phyloP scores from a whole-genome alignment of 371 early-diverging fungal species.

The Actinomucor elegans region DNA sequence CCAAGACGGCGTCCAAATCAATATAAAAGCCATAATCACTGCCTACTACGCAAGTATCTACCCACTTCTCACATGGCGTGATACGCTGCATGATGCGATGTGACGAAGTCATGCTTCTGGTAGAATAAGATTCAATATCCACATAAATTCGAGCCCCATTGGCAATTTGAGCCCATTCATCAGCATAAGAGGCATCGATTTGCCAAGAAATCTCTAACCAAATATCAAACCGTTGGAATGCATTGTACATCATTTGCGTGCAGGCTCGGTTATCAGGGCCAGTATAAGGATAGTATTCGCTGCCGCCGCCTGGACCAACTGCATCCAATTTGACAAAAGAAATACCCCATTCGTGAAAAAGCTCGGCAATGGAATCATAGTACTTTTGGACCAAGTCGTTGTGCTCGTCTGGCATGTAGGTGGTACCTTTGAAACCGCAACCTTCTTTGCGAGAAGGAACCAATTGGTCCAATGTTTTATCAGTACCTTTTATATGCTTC shows the following conservation, averaged over 20 bases:
- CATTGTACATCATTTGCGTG: slow-evolving; percentile 32
- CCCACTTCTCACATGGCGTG: slow-evolving; percentile 35
- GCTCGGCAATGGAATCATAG: slow-evolving; percentile 41
- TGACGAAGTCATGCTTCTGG: slow-evolving; percentile 39
- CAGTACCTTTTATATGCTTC: slow-evolving; percentile 23
- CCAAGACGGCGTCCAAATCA: slow-evolving; percentile 43
- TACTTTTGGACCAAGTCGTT: slow-evolving; percentile 28
- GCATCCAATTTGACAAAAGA: slow-evolving; percentile 45
- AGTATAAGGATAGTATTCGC: slow-evolving; percentile 28
- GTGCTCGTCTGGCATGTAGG: slow-evolving; percentile 42
- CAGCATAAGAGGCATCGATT: slow-evolving; percentile 31
- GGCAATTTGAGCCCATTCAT: slow-evolving; percentile 37
- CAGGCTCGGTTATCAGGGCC: slow-evolving; percentile 40
- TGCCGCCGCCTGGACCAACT: slow-evolving; percentile 42
- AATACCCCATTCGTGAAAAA: slow-evolving; percentile 38
- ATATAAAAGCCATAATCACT: slow-evolving; percentile 37
- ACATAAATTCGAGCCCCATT: slow-evolving; percentile 42
- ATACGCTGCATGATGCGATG: slow-evolving; percentile 46
- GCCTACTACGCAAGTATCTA: slow-evolving; percentile 23
- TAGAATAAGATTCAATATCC: slow-evolving; percentile 48
- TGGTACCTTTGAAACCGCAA: slow-evolving; percentile 40
- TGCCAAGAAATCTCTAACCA: slow-evolving; percentile 51
- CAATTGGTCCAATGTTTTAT: slow-evolving; percentile 19
- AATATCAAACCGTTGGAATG: slow-evolving; percentile 27
- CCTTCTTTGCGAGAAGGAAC: slow-evolving; percentile 30